These are phyloP conservation scores for Puccinia horiana DNA, from an alignment of 1,284 basidiomycete species.

Conservation along the genomic window DNA sequence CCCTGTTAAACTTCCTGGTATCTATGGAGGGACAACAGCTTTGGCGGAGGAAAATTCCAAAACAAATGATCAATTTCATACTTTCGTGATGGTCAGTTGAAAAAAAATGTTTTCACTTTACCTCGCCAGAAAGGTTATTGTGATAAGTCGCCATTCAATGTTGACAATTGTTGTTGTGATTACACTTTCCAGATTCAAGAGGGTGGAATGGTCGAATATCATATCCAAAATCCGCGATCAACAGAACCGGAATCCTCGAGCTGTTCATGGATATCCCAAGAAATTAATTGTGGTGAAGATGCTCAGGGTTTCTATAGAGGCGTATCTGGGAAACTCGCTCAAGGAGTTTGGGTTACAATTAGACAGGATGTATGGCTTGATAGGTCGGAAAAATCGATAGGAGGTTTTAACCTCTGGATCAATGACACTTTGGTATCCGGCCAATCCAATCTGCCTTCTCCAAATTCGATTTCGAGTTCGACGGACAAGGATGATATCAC, in stretches of 20 bases:
- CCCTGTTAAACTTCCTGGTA: neutral
- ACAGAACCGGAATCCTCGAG: neutral
- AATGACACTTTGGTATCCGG: neutral
- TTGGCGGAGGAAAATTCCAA: neutral
- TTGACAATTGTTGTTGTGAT: neutral
- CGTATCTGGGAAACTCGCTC: neutral
- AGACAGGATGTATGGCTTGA: constrained; percentile 23
- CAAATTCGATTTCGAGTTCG: too few relatives aligned
- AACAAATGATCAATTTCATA: neutral
- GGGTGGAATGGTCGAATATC: constrained; percentile 4
- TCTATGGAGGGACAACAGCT: constrained; percentile 9
- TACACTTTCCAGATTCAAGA: neutral
- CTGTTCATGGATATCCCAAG: neutral
- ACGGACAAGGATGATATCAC: neutral
- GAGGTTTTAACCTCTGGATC: constrained; percentile 31
- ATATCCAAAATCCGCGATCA: neutral
- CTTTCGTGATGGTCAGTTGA: constrained; percentile 7
- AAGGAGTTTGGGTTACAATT: constrained; percentile 8
- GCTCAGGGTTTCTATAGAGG: neutral
- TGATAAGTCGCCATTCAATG: neutral
- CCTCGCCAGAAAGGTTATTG: neutral
- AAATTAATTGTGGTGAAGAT: neutral
- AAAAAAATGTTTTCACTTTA: neutral
- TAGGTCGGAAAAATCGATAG: neutral
- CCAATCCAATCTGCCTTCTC: neutral